Conservation (phyloP, 2,329 filamentous ascomycete genomes). For the Orbilia brochopaga region DNA sequence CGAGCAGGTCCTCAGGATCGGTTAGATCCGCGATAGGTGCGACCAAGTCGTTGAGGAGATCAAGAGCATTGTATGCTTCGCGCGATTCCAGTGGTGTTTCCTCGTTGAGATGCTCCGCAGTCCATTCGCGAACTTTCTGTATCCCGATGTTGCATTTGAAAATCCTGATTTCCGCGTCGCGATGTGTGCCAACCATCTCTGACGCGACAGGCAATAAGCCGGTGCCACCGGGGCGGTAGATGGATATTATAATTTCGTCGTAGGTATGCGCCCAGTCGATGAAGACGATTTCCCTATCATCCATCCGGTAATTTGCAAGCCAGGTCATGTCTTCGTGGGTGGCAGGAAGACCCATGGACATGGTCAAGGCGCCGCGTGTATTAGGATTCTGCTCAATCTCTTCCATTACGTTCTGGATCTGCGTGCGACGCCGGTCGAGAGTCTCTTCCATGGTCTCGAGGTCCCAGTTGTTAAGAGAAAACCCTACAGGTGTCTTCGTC, state of each 20-base stretch:
- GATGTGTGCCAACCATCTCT: neutral
- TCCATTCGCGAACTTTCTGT: conserved; percentile 22
- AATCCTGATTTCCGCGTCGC: conserved; percentile 20
- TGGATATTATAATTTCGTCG: conserved; percentile 40
- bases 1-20: conserved; percentile 32
- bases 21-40: conserved; percentile 24
- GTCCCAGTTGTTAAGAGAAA: conserved; percentile 42
- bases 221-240: conserved; percentile 29
- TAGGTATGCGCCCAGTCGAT: conserved; percentile 37
- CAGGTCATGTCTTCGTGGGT: conserved; percentile 46
- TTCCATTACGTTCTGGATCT: conserved; percentile 16
- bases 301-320: conserved; percentile 29
- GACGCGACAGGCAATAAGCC: neutral
- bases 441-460: conserved; percentile 21
- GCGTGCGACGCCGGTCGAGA: conserved; percentile 2
- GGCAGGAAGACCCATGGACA: conserved; percentile 36
- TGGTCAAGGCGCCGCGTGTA: conserved; percentile 27
- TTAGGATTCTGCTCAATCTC: conserved; percentile 25
- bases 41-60: conserved; percentile 24
- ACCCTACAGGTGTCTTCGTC: conserved; percentile 36
- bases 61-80: conserved; percentile 22
- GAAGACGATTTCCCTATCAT: conserved; percentile 32
- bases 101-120: conserved; percentile 27
- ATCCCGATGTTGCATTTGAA: conserved; percentile 14
- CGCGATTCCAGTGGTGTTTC: conserved; percentile 29